Evolutionary conservation across 139 green algal species (phyloP).

Genomic region (Chlorella sp.): DNA sequence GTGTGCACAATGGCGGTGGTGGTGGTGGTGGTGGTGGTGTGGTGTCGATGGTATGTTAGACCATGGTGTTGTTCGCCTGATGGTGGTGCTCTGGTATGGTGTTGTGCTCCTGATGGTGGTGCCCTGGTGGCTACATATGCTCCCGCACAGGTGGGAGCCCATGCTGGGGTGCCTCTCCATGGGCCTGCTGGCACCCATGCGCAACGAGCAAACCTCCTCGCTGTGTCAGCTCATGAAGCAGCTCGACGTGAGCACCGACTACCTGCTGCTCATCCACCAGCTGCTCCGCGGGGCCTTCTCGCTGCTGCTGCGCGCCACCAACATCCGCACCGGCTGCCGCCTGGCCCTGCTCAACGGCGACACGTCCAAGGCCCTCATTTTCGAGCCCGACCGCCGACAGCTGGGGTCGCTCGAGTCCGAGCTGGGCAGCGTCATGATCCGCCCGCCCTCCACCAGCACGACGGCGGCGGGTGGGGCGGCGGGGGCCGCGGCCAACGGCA

Average conservation of each 20-base stretch:
- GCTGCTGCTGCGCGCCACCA: slow-evolving; percentile 53
- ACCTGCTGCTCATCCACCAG: slow-evolving; percentile 43
- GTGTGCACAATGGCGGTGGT: no score
- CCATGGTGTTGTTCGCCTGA: neutral
- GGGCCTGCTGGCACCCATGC: slow-evolving; percentile 45
- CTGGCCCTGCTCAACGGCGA: slow-evolving; percentile 43
- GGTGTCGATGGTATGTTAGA: neutral
- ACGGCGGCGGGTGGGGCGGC: neutral
- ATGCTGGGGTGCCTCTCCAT: slow-evolving; percentile 53
- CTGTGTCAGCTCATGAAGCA: slow-evolving; percentile 48
- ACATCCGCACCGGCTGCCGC: slow-evolving; percentile 51
- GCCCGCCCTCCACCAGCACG: no score
- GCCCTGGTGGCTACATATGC: neutral
- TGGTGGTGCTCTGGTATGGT: neutral
- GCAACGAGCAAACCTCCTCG: slow-evolving; percentile 44
- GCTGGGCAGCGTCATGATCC: neutral
- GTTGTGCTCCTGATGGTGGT: neutral
- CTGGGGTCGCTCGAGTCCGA: neutral
- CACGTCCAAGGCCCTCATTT: slow-evolving; percentile 41
- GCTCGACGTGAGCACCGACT: slow-evolving; percentile 39
- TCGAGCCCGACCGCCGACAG: slow-evolving; percentile 40
- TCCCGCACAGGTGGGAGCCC: slow-evolving; percentile 50
- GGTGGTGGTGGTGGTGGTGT: no score
- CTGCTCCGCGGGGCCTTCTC: slow-evolving; percentile 38
- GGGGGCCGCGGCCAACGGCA: neutral